Evolutionary conservation across 345 rosid species (phyloP).

Genomic region (Angophora floribunda): DNA sequence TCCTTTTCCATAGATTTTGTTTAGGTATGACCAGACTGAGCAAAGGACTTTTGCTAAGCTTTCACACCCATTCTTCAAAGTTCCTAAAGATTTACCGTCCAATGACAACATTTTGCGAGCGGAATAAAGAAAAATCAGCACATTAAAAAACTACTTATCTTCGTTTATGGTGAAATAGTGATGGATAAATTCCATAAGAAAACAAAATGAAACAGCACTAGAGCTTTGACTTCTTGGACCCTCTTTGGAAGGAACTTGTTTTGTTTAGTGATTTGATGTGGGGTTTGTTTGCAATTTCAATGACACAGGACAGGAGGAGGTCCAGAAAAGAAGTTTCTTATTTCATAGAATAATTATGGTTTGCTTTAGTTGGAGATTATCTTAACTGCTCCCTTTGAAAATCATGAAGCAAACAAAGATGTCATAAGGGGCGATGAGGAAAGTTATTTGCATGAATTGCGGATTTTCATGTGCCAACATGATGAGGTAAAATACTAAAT

Average conservation of each 20-base stretch:
- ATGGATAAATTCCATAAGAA: neutral
- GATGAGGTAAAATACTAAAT: neutral
- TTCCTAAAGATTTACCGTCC: neutral
- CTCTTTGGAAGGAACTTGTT: neutral
- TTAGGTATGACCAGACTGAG: neutral
- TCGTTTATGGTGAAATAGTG: neutral
- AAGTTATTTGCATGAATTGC: slow-evolving; percentile 29
- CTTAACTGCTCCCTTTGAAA: slow-evolving; percentile 63
- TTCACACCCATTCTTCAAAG: neutral
- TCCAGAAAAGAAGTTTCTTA: neutral
- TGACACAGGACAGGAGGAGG: slow-evolving; percentile 3
- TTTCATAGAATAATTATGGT: neutral
- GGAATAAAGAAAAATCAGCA: neutral
- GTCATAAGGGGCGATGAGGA: slow-evolving; percentile 1
- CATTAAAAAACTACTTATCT: neutral
- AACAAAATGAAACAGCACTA: slow-evolving; percentile 12
- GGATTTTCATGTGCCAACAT: slow-evolving; percentile 45
- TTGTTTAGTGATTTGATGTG: slow-evolving; percentile 6
- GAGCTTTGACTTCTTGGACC: slow-evolving; percentile 21
- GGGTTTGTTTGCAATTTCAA: slow-evolving; percentile 6
- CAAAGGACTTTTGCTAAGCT: neutral
- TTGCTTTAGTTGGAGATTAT: slow-evolving; percentile 2
- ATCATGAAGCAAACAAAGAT: slow-evolving; percentile 39
- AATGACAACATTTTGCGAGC: neutral
- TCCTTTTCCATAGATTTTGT: neutral